Evolutionary conservation across 1,139 yeast genomes (phyloP).

Genomic region (Martiniozyma asiatica): DNA sequence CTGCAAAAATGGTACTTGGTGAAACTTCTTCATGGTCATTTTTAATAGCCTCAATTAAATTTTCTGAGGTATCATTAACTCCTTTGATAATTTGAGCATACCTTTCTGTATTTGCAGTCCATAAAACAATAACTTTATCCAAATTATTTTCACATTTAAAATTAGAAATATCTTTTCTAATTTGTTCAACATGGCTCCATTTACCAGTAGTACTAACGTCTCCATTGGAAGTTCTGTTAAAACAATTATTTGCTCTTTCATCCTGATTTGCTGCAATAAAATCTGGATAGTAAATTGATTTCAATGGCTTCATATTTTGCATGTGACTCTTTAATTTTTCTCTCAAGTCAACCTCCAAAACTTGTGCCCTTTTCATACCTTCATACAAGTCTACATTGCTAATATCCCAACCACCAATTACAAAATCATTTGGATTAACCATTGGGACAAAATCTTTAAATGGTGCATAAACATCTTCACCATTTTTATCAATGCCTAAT

Average conservation of each 20-base stretch:
- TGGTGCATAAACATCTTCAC: conserved; percentile 87
- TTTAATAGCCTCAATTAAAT: conserved; percentile 64
- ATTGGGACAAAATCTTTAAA: conserved; percentile 83
- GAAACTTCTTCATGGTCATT: conserved; percentile 72
- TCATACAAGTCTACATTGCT: conserved; percentile 55
- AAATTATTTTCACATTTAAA: conserved; percentile 64
- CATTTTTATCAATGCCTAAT: conserved; percentile 71
- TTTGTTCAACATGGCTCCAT: conserved; percentile 83
- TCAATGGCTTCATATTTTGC: conserved; percentile 56
- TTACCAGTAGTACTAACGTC: conserved; percentile 47
- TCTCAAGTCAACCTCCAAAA: conserved; percentile 78
- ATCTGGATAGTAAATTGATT: conserved; percentile 88
- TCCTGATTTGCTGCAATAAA: conserved; percentile 93
- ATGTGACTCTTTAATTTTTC: conserved; percentile 59
- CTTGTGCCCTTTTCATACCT: conserved; percentile 80
- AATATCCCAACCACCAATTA: conserved; percentile 94
- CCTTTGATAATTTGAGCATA: conserved; percentile 68
- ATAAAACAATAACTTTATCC: conserved; percentile 80
- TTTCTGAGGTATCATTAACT: conserved; percentile 82
- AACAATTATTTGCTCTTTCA: conserved; percentile 81
- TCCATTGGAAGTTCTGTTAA: conserved; percentile 44
- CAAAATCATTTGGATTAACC: conserved; percentile 81
- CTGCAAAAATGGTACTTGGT: conserved; percentile 87
- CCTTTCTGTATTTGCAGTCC: conserved; percentile 98
- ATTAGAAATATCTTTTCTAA: conserved; percentile 71